Percentiles rank a stretch among this genome's conserved stretches.
Conservation (phyloP, 2,329 filamentous ascomycete genomes). For the Passalora sequoiae region DNA sequence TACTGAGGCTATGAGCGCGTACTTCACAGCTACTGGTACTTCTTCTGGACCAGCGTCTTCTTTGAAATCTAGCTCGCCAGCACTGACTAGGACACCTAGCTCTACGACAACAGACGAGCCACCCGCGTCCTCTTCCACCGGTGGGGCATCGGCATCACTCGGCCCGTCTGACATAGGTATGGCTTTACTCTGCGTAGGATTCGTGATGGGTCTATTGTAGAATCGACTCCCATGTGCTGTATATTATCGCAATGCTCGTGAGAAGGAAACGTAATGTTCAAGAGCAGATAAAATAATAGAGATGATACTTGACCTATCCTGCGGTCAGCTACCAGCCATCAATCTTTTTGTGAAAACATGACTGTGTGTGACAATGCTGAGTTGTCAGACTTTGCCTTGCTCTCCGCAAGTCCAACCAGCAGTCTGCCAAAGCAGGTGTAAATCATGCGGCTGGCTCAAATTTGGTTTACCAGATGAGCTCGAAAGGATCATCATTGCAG, state of each 20-base stretch:
- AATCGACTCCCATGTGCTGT: too few species aligned
- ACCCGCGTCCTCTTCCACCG: too few species aligned
- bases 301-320: background rate
- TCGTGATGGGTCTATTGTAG: background rate
- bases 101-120: too few species aligned
- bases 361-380: too few species aligned
- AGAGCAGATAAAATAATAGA: background rate
- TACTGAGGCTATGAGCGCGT: slow-evolving; percentile 1
- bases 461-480: slow-evolving; percentile 48
- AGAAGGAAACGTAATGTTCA: background rate
- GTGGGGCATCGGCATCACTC: too few species aligned
- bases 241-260: too few species aligned
- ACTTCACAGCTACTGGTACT: background rate
- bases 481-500: slow-evolving; percentile 28
- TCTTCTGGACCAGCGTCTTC: background rate
- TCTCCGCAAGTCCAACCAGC: slow-evolving; percentile 50
- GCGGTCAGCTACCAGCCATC: background rate
- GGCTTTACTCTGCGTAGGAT: too few species aligned
- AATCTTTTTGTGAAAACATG: too few species aligned
- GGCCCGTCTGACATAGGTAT: too few species aligned
- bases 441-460: slow-evolving; percentile 42
- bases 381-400: slow-evolving; percentile 46
- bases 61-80: too few species aligned
- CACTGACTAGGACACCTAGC: too few species aligned
- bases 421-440: slow-evolving; percentile 31